Evolutionary conservation across 495 filamentous ascomycete species (phyloP), one percentile per base, ranked within the genome.

Genomic region (Filosporella fistucella): DNA sequence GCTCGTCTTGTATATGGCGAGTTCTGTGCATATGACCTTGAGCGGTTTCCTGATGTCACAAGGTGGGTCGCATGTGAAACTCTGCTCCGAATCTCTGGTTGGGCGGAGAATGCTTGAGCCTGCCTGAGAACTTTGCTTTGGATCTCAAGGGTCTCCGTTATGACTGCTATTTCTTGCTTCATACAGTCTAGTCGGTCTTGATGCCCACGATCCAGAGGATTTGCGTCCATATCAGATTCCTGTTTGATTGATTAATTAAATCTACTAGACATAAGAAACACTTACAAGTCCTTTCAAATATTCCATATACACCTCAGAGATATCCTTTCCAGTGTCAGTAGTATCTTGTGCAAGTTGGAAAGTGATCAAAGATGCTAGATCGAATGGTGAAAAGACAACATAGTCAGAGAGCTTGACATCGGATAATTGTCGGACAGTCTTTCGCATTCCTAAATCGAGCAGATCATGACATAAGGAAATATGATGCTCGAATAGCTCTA

Each of bases 141-240:
- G 7, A 42, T 21, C 23, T 59, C 46, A 41, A 66, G 35, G 14
- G 59, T 66, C 14, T 53, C 52, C 16, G 49, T 54, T 11, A 71
- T 64, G 18, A 65, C 58, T 21, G 52, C 51, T 18, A 70, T 52
- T 48, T 72, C 66, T 51, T 70, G 63, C 18, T 63, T 58, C 7
- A 70, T 57, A 13, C 60, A 52, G 8, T 50, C 52, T 16, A 72
- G 59, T 18, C 57, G 49, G 43, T 65, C 51, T 42, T 72, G 64
- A 38, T 69, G 60, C n/a, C 52, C 51, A 25, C 62, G 54, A 49
- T 63, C 58, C 3, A 58, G 53, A 13, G 47, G 54, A 18, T 66
- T 63, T 28, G 54, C 48, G 17, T 54, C 56, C 25, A 71, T 64
- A 18, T 63, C 57, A n/a, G 55, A 53, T 26, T 67, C 62, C 55